A percentile compares a stretch with the other conserved stretches of the same genome.
Evolutionary conservation across 192 early-diverging fungal genomes (phyloP).

Genomic region (Coemansia sp.): DNA sequence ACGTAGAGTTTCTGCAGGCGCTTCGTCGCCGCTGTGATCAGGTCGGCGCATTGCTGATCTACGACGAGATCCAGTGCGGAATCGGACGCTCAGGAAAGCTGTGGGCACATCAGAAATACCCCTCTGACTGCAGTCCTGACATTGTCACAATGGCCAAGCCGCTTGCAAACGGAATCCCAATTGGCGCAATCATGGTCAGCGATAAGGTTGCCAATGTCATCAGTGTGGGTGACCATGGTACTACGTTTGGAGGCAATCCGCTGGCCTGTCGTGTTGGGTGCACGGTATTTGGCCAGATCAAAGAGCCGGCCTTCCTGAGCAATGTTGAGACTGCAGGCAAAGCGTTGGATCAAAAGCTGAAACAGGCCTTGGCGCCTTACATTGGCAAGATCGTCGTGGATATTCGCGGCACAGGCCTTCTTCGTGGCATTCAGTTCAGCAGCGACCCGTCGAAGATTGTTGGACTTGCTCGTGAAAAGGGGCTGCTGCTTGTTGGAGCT

Average conservation of each 20-base stretch:
- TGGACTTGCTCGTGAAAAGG: slow-evolving; percentile 75
- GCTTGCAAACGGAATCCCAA: slow-evolving; percentile 93
- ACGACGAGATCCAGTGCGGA: slow-evolving; percentile 97
- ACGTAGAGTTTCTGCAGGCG: slow-evolving; percentile 73
- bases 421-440: slow-evolving; percentile 84
- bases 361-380: slow-evolving; percentile 43
- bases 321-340: slow-evolving; percentile 67
- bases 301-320: slow-evolving; percentile 68
- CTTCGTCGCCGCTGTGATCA: slow-evolving; percentile 81
- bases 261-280: slow-evolving; percentile 85
- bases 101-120: slow-evolving; percentile 79
- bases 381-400: slow-evolving; percentile 64
- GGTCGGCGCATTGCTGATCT: slow-evolving; percentile 88
- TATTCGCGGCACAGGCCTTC: slow-evolving; percentile 83
- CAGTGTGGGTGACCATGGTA: slow-evolving; percentile 92
- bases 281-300: slow-evolving; percentile 71
- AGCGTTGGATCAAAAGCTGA: slow-evolving; percentile 60
- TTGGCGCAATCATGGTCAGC: slow-evolving; percentile 87
- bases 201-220: slow-evolving; percentile 79
- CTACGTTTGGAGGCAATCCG: slow-evolving; percentile 96
- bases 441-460: slow-evolving; percentile 69
- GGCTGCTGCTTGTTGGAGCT: slow-evolving; percentile 86
- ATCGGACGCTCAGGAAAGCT: slow-evolving; percentile 87
- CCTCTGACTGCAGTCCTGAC: slow-evolving; percentile 75
- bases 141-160: slow-evolving; percentile 97